Base-by-base conservation (phyloP, 2,329 filamentous ascomycete genomes). In the Pyrenophora seminiperda region DNA sequence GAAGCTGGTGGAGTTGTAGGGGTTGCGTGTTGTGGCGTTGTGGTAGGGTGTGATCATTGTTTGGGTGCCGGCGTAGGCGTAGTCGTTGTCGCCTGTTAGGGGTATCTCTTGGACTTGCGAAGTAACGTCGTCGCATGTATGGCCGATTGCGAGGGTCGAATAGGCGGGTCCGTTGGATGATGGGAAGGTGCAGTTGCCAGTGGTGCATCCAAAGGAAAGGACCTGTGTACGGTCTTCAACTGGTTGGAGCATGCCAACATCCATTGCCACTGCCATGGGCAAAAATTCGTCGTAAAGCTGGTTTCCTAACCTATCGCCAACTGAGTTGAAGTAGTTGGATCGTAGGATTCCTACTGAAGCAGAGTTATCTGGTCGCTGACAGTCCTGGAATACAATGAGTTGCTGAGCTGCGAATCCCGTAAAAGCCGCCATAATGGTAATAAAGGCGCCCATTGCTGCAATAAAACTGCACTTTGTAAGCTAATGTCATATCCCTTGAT, bases 161-260 rank as follows among this genome's bases (percentile, higher is more conserved):
- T 49, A 57, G 1, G 50, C 34, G 20, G 50, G 41, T 4, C 37
- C 41, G 15, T 45, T 27, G 18, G 27, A 27, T 10, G 17, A 4
- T 2, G 45, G 34, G 32, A 58, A 58, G 9, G 42, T 50, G 33
- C 54, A 58, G 29, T 58, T 54, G 11, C 54, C 54, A 9, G 31
- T 58, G 11, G n/a, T 38, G 19, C 54, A 58, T 19, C 51, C 47
- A 11, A 30, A 41, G 17, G 51, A 46, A 19, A 55, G 53, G 13
- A 36, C 20, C 13, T 18, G 49, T 15, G 54, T 57, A 20, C 30
- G 39, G 36, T 55, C 52, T 22, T 44, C 37, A 5, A 38, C 22
- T 4, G 27, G 29, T 36, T 55, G 48, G 9, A 55, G 19, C 3
- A 53, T 30, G 7, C 52, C 54, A 17, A 53, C 32, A 32, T 48